Conservation (phyloP, 495 filamentous ascomycete species). For the Penicillium pulvis region DNA sequence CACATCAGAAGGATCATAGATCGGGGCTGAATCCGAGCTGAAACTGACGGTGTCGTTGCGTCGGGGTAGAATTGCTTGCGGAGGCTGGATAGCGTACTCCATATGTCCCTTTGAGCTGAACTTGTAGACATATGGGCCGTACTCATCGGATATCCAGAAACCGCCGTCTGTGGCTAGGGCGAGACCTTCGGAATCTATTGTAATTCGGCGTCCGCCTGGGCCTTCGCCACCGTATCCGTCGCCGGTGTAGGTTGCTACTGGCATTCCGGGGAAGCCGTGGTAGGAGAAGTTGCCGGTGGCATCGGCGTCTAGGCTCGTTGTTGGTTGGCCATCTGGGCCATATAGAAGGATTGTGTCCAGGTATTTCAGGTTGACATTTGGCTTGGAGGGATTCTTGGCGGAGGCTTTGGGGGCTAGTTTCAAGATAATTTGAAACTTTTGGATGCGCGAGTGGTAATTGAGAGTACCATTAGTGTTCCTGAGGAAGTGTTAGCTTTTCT, state of each 20-base stretch:
- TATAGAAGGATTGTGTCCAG: conserved; percentile 67
- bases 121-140: conserved; percentile 74
- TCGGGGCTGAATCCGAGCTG: conserved; percentile 61
- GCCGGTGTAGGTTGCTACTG: conserved; percentile 66
- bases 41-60: conserved; percentile 64
- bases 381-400: conserved; percentile 54
- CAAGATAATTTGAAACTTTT: conserved; percentile 67
- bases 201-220: conserved; percentile 60
- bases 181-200: conserved; percentile 71
- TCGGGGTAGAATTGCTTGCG: conserved; percentile 65
- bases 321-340: conserved; percentile 66
- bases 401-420: conserved; percentile 57
- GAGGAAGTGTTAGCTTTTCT: not conserved
- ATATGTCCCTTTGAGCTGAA: conserved; percentile 64
- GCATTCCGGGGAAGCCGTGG: conserved; percentile 64
- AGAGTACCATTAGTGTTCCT: conserved; percentile 74
- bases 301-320: conserved; percentile 74
- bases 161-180: conserved; percentile 62
- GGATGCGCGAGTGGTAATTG: conserved; percentile 73
- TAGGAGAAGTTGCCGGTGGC: conserved; percentile 52
- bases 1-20: conserved; percentile 51
- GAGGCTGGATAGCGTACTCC: conserved; percentile 66
- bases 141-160: conserved; percentile 82
- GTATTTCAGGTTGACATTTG: conserved; percentile 69
- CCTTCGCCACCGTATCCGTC: conserved; percentile 72